Evolutionary conservation across 352 stramenopile genomes (phyloP), one percentile per base, ranked within the genome.

Genomic region (Globisporangium radiosum): DNA sequence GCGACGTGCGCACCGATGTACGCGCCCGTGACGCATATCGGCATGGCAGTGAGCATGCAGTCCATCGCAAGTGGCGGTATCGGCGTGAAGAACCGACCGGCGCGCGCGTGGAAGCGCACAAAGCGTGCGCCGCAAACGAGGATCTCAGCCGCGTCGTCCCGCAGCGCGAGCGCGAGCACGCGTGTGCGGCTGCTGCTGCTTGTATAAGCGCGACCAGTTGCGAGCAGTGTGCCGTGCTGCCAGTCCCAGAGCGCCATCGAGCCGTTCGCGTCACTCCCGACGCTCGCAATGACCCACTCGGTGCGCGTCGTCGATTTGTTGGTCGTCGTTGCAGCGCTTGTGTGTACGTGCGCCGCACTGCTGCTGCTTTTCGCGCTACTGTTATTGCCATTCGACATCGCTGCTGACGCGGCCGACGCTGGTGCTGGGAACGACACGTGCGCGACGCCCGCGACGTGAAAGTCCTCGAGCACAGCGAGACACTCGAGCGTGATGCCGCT

Each of bases 171-270:
- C n/a, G 78, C 73, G 4, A 90, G 66, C 7, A 83, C 70, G 19
- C 75, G 76, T 57, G 69, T 47, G 25, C 25, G 25, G 25, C 25
- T 33, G 25, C 25, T 33, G 25, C 25, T 33, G 25, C 25, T 33
- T 33, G 25, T 33, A 33, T 33, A 33, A 3, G 81, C 77, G 50
- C 78, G 65, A 10, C 81, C 80, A 4, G 79, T 90, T 1, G 78
- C 78, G 1, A 90, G 11, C 0, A 93, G 65, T 0, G 66, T 69
- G 52, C 73, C 80, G 57, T 85, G 65, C 40, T 84, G 72, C 84
- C 84, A 93, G 54, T 93, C 75, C 84, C 84, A 93, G n/a, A 93
- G 64, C 1, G 81, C 80, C 73, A 93, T 89, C 39, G 76, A 88
- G 15, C 70, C 70, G 19, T 85, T 77, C 0, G 58, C 60, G 9